Percentiles rank a stretch among this genome's conserved stretches.
These are phyloP conservation scores for Penicillium ucsense DNA, from an alignment of 495 filamentous ascomycete genomes.

Conservation along the genomic window DNA sequence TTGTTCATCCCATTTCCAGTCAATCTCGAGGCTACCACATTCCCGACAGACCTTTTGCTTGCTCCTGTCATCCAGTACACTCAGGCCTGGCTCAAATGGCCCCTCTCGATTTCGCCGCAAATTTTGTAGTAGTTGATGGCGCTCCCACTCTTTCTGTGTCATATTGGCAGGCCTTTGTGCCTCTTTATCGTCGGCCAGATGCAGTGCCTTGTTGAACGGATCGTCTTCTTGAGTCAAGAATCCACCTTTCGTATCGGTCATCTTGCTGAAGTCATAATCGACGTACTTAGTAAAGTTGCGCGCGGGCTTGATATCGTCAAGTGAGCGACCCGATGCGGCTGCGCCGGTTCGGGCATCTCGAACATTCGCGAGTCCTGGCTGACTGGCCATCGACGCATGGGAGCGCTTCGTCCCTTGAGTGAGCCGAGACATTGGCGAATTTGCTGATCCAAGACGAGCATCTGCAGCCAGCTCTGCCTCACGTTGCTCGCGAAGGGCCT, in stretches of 20 bases:
- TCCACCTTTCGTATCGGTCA: constrained; percentile 95
- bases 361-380: constrained; percentile 48
- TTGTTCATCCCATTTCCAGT: constrained; percentile 86
- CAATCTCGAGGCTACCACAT: constrained; percentile 75
- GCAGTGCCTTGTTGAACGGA: constrained; percentile 71
- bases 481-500: constrained; percentile 67
- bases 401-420: constrained; percentile 48
- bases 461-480: constrained; percentile 43
- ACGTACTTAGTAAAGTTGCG: constrained; percentile 85
- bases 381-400: constrained; percentile 50
- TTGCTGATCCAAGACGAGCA: constrained; percentile 10
- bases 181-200: constrained; percentile 37
- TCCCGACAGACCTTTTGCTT: constrained; percentile 70
- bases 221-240: constrained; percentile 85
- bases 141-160: constrained; percentile 89
- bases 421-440: constrained; percentile 9
- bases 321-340: constrained; percentile 23
- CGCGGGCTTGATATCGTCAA: constrained; percentile 56
- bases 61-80: constrained; percentile 50
- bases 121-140: constrained; percentile 57
- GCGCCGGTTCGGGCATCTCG: constrained; percentile 52
- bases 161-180: constrained; percentile 76
- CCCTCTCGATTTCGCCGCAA: constrained; percentile 66
- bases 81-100: constrained; percentile 78
- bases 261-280: constrained; percentile 94